phyloP scores from a whole-genome alignment of 225 moss, liverwort and hornwort genomes.

The Pseudoscleropodium purum region DNA sequence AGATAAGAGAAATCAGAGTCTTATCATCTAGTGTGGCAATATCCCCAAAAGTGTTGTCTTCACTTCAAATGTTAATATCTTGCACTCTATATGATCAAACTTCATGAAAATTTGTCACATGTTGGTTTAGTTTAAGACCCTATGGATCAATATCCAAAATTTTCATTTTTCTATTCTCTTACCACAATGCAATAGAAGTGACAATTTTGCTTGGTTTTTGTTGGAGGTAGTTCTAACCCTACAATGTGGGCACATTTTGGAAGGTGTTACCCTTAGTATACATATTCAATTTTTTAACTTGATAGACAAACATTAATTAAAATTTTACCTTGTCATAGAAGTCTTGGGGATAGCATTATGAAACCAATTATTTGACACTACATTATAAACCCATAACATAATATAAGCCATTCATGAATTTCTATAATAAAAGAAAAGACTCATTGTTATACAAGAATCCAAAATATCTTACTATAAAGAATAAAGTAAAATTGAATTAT shows the following conservation, averaged over 20 bases:
- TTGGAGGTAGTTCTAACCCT: neutral
- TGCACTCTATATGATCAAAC: no score
- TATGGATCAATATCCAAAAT: neutral
- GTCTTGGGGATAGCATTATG: rapidly evolving
- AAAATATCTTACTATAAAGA: neutral
- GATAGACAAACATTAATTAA: neutral
- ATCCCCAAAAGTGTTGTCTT: neutral
- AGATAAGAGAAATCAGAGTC: neutral
- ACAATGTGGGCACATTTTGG: neutral
- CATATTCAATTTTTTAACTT: neutral
- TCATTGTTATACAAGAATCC: neutral
- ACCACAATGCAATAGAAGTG: neutral
- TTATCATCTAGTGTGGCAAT: neutral
- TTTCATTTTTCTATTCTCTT: neutral
- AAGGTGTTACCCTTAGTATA: no score
- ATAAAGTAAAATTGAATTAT: neutral
- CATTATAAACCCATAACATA: neutral
- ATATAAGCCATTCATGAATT: neutral
- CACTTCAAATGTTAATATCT: neutral
- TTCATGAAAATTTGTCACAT: neutral
- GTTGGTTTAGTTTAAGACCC: rapidly evolving
- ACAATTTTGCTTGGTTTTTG: neutral
- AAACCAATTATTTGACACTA: neutral
- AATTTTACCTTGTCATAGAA: neutral
- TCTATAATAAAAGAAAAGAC: neutral